Conservation (phyloP, 164 flowering plant genomes). For the Pachysandra terminalis region DNA sequence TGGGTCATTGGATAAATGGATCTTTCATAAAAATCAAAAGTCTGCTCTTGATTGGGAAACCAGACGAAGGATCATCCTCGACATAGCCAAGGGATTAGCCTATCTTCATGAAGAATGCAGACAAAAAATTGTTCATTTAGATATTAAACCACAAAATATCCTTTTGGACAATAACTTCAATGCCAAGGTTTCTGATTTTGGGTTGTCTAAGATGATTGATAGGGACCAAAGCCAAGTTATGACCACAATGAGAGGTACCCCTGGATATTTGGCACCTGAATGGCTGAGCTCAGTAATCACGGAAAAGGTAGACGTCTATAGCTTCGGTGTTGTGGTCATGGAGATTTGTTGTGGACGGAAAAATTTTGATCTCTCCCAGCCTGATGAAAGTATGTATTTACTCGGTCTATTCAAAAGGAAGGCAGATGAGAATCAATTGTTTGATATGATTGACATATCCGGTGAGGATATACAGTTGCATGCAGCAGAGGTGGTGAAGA, state of each 20-base stretch:
- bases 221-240: conserved; percentile 30
- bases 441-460: conserved; percentile 1
- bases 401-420: neutral
- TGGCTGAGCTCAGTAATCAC: conserved; percentile 10
- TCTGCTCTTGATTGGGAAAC: conserved; percentile 17
- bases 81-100: conserved; percentile 11
- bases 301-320: conserved; percentile 19
- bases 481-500: conserved; percentile 1
- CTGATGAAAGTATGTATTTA: neutral
- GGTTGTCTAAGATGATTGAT: conserved; percentile 22
- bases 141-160: conserved; percentile 15
- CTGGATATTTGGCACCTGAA: conserved; percentile 24
- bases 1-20: conserved; percentile 22
- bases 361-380: conserved; percentile 14
- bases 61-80: conserved; percentile 11
- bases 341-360: conserved; percentile 21
- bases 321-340: conserved; percentile 16
- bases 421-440: neutral
- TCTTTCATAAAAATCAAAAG: conserved; percentile 7
- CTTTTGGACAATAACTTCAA: conserved; percentile 7
- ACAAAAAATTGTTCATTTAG: conserved; percentile 9
- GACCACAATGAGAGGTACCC: conserved; percentile 34
- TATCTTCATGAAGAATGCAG: conserved; percentile 10
- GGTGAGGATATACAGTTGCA: conserved; percentile 1
- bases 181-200: conserved; percentile 29